Conservation (phyloP, 768 basidiomycete species). For the Lactifluus rugatus region DNA sequence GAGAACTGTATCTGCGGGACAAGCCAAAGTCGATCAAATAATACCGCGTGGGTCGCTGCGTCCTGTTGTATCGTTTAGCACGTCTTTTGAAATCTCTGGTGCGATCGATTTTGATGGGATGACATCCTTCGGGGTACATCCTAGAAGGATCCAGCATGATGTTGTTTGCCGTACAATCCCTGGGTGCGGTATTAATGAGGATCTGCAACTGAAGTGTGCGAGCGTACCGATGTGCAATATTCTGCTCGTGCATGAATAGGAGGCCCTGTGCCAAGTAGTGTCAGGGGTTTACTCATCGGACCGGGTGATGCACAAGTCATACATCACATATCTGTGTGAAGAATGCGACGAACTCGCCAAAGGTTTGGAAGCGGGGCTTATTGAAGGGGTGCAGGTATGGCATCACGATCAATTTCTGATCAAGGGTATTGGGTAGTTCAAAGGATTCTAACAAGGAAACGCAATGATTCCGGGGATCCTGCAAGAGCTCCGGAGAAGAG, state of each 20-base stretch:
- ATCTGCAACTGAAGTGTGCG: background rate
- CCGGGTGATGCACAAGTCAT: background rate
- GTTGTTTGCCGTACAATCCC: constrained; percentile 14
- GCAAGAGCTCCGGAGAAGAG: constrained; percentile 2
- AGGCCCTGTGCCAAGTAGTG: constrained; percentile 17
- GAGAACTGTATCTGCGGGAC: constrained; percentile 26
- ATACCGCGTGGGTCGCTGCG: constrained; percentile 26
- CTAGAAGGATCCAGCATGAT: constrained; percentile 25
- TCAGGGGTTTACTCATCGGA: background rate
- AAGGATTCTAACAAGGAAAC: constrained; percentile 9
- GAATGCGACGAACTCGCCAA: constrained; percentile 18
- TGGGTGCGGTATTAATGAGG: background rate
- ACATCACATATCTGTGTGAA: constrained; percentile 11
- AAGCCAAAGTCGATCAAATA: constrained; percentile 32
- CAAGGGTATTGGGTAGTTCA: background rate
- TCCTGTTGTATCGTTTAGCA: constrained; percentile 26
- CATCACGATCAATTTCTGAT: constrained; percentile 12
- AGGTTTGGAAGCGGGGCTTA: constrained; percentile 14
- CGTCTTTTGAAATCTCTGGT: constrained; percentile 19
- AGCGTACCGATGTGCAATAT: constrained; percentile 27
- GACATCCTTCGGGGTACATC: constrained; percentile 25
- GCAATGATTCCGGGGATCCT: constrained; percentile 9
- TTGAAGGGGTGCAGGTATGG: constrained; percentile 14
- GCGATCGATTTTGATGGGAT: constrained; percentile 18
- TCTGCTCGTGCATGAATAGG: constrained; percentile 21